Evolutionary conservation across 1,284 basidiomycete species (phyloP).

Genomic region (Irpex rosettiformis): DNA sequence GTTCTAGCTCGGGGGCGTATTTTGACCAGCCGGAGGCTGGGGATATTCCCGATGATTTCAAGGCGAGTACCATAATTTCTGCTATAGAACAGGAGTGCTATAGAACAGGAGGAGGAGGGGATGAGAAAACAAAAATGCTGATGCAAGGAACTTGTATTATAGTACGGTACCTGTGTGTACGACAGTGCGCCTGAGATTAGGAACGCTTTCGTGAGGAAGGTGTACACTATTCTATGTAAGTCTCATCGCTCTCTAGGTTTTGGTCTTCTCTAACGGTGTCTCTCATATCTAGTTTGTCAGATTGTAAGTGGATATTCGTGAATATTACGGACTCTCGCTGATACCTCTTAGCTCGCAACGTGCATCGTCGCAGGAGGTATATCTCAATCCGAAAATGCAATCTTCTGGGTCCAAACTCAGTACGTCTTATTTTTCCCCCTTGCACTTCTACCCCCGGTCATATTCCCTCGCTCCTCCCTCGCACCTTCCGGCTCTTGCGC

Average conservation of each 20-base stretch:
- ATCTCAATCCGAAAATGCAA: slow-evolving; percentile 51
- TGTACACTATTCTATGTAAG: slow-evolving; percentile 78
- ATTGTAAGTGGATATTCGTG: slow-evolving; percentile 59
- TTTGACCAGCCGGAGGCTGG: slow-evolving; percentile 67
- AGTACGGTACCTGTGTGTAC: slow-evolving; percentile 78
- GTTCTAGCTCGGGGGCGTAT: slow-evolving; percentile 41
- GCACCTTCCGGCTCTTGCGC: neutral
- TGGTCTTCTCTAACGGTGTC: slow-evolving; percentile 5
- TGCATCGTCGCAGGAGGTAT: slow-evolving; percentile 64
- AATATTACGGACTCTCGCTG: neutral
- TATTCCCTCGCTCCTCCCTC: neutral
- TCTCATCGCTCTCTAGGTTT: slow-evolving; percentile 14
- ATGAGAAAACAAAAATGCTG: no score
- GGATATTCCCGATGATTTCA: slow-evolving; percentile 82
- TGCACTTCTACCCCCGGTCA: slow-evolving; percentile 5
- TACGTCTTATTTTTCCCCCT: slow-evolving; percentile 28
- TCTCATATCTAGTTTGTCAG: slow-evolving; percentile 35
- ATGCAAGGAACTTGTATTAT: neutral
- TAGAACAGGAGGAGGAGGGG: no score
- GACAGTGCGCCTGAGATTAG: slow-evolving; percentile 72
- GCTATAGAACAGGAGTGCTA: no score
- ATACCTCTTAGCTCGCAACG: slow-evolving; percentile 53
- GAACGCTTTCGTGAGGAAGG: slow-evolving; percentile 75
- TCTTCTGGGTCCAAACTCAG: slow-evolving; percentile 72
- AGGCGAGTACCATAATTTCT: slow-evolving; percentile 48